A percentile compares a stretch with the other conserved stretches of the same genome.
Conservation (phyloP, 331 rosid genomes). For the Stylosanthes scabra region DNA sequence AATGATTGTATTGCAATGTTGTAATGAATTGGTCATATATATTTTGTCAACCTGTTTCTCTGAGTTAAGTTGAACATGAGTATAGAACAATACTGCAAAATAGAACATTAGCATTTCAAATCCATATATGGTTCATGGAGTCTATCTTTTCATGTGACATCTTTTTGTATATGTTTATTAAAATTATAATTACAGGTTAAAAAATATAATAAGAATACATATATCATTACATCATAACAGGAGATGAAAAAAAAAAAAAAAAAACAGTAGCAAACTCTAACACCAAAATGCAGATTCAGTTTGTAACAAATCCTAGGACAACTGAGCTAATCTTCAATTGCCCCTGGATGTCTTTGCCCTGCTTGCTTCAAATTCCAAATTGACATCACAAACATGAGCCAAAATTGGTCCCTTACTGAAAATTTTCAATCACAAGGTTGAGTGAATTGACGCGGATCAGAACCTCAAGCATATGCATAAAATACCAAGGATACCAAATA, state of each 20-base stretch:
- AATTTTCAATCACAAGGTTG: conserved; percentile 28
- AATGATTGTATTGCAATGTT: conserved; percentile 37
- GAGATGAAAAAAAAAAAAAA: conserved; percentile 31
- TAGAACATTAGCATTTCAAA: conserved; percentile 34
- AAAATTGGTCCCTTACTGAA: conserved; percentile 34
- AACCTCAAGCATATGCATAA: conserved; percentile 33
- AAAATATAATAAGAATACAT: conserved; percentile 27
- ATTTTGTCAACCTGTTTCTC: not conserved
- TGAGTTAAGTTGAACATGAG: not conserved
- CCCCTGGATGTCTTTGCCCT: conserved; percentile 33
- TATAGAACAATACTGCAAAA: not conserved
- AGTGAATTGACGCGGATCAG: not conserved
- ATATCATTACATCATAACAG: conserved; percentile 27
- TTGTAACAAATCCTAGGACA: conserved; percentile 26
- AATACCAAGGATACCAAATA: conserved; percentile 51
- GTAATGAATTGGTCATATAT: conserved; percentile 16
- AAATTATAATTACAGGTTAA: conserved; percentile 34
- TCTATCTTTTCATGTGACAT: conserved; percentile 21
- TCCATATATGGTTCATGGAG: conserved; percentile 11
- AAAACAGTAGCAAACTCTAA: conserved; percentile 42
- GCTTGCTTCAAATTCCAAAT: conserved; percentile 34
- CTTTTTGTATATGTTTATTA: conserved; percentile 38
- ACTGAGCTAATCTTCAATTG: conserved; percentile 19
- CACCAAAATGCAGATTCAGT: conserved; percentile 19
- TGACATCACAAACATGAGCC: conserved; percentile 37